Evolutionary conservation across 2,329 filamentous ascomycete genomes (phyloP).

Genomic region (Aschersonia sp.): DNA sequence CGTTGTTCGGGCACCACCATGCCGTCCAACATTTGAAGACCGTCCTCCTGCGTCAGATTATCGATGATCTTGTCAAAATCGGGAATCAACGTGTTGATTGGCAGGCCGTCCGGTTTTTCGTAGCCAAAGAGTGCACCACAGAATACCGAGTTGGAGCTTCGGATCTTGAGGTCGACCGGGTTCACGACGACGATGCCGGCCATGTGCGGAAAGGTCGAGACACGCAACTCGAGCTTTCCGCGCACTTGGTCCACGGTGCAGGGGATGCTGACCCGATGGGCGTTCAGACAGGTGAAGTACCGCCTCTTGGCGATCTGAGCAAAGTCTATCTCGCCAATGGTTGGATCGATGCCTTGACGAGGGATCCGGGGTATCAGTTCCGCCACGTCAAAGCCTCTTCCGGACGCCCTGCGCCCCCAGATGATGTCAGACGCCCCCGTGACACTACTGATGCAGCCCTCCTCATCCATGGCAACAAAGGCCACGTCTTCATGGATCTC

Average conservation of each 20-base stretch:
- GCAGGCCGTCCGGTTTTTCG: slow-evolving; percentile 65
- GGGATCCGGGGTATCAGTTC: slow-evolving; percentile 73
- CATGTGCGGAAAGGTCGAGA: slow-evolving; percentile 94
- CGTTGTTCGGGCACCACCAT: slow-evolving; percentile 94
- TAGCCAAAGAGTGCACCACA: slow-evolving; percentile 86
- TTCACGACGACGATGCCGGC: slow-evolving; percentile 90
- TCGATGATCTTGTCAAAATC: slow-evolving; percentile 73
- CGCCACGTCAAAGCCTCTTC: slow-evolving; percentile 59
- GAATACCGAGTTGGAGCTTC: slow-evolving; percentile 91
- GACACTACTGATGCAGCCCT: slow-evolving; percentile 56
- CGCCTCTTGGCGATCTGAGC: slow-evolving; percentile 56
- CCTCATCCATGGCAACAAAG: slow-evolving; percentile 60
- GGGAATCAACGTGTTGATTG: slow-evolving; percentile 70
- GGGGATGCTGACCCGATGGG: slow-evolving; percentile 67
- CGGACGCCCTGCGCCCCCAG: slow-evolving; percentile 61
- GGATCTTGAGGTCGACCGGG: slow-evolving; percentile 63
- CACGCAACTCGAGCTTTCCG: slow-evolving; percentile 56
- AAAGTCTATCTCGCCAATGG: slow-evolving; percentile 63
- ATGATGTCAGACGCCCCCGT: slow-evolving; percentile 71
- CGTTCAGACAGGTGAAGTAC: slow-evolving; percentile 76
- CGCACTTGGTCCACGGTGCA: slow-evolving; percentile 64
- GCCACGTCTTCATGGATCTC: slow-evolving; percentile 94
- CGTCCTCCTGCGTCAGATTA: slow-evolving; percentile 75
- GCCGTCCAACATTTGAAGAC: slow-evolving; percentile 73
- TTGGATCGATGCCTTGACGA: slow-evolving; percentile 55